phyloP scores from a whole-genome alignment of 1,139 yeast genomes.

The Meyerozyma carpophila region DNA sequence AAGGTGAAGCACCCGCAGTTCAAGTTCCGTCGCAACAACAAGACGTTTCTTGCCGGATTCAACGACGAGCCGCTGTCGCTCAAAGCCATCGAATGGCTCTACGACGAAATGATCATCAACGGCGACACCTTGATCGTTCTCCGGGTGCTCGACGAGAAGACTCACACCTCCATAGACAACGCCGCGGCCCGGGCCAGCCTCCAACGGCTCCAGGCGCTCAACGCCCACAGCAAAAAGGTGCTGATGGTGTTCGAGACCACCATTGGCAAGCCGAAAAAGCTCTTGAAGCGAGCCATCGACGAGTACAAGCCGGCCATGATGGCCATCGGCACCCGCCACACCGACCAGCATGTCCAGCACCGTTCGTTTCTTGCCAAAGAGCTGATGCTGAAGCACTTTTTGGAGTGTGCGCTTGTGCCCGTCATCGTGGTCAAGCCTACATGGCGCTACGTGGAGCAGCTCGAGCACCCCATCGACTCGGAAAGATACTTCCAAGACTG shows the following conservation, averaged over 20 bases:
- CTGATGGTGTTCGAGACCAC: conserved; percentile 56
- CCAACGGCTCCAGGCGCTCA: conserved; percentile 40
- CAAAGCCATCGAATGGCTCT: conserved; percentile 60
- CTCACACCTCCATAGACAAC: conserved; percentile 22
- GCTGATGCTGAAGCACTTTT: conserved; percentile 55
- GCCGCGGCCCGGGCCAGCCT: conserved; percentile 28
- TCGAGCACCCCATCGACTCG: conserved; percentile 8
- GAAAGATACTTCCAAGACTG: conserved; percentile 11
- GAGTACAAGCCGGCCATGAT: conserved; percentile 64
- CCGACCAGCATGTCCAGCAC: conserved; percentile 34
- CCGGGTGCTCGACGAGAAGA: conserved; percentile 50
- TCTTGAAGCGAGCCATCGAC: conserved; percentile 48
- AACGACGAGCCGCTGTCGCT: conserved; percentile 54
- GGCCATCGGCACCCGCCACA: conserved; percentile 57
- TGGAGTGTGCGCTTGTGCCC: conserved; percentile 64
- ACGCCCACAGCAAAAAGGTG: conserved; percentile 42
- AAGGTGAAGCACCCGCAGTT: conserved; percentile 55
- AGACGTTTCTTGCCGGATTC: conserved; percentile 60
- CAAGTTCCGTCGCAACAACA: conserved; percentile 48
- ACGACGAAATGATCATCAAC: conserved; percentile 56
- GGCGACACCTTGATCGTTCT: conserved; percentile 63
- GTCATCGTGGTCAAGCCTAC: conserved; percentile 62
- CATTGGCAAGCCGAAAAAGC: conserved; percentile 56
- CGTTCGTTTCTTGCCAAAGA: conserved; percentile 42
- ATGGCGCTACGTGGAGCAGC: conserved; percentile 31